Conservation (phyloP, 257 asterid species). For the Ilex asprella region DNA sequence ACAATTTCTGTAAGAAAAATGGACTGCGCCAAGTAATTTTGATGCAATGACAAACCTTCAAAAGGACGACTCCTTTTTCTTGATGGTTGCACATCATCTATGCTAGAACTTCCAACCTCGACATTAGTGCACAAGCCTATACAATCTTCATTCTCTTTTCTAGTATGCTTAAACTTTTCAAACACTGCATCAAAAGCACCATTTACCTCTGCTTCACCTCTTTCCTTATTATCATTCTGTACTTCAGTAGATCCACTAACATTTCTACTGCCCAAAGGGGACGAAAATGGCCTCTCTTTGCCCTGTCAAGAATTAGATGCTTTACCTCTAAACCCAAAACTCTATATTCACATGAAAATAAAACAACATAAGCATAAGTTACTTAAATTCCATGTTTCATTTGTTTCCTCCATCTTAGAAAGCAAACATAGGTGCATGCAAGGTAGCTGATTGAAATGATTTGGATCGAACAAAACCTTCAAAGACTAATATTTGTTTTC, state of each 20-base stretch:
- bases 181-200: conserved; percentile 42
- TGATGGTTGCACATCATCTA: conserved; percentile 12
- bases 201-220: conserved; percentile 21
- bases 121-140: conserved; percentile 5
- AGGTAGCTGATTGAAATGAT: no score
- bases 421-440: no score
- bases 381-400: not conserved
- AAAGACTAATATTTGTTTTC: no score
- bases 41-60: conserved; percentile 29
- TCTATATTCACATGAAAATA: not conserved
- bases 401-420: no score
- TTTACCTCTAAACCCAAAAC: no score
- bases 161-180: conserved; percentile 43
- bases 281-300: conserved; percentile 31
- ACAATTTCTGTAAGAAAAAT: not conserved
- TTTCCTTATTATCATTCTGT: conserved; percentile 17
- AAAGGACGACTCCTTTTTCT: conserved; percentile 38
- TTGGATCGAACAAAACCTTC: no score
- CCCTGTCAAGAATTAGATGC: conserved; percentile 28
- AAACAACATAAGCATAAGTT: not conserved
- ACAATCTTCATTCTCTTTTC: conserved; percentile 15
- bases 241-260: conserved; percentile 14
- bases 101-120: conserved; percentile 13
- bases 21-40: not conserved
- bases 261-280: conserved; percentile 21